phyloP scores from a whole-genome alignment of 345 rosid genomes.

The Eucalyptus erythrocorys region DNA sequence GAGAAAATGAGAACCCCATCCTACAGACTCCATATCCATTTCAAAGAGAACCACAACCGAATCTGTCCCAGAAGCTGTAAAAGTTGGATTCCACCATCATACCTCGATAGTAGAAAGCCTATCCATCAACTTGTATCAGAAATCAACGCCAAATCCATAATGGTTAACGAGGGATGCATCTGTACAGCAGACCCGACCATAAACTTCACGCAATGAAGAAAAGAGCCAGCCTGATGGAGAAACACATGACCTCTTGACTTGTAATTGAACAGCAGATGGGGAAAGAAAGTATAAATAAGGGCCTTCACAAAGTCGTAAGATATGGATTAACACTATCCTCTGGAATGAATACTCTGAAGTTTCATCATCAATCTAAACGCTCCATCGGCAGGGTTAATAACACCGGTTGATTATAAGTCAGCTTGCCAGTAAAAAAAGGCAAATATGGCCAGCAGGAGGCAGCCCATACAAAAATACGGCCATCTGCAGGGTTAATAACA shows the following conservation, averaged over 20 bases:
- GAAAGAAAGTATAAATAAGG: background rate
- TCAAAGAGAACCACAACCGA: background rate
- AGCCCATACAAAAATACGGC: background rate
- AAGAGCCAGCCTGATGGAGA: too few relatives aligned
- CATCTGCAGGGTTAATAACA: too few relatives aligned
- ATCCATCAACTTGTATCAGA: too few relatives aligned
- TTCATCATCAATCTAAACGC: slow-evolving; percentile 49
- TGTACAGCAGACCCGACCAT: too few relatives aligned
- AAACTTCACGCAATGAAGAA: too few relatives aligned
- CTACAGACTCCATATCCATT: background rate
- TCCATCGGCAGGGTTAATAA: slow-evolving; percentile 49
- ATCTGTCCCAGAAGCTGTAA: background rate
- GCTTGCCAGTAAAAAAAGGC: background rate
- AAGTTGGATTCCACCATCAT: background rate
- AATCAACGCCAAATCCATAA: too few relatives aligned
- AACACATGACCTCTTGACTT: background rate
- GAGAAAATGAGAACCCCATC: background rate
- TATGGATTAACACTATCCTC: background rate
- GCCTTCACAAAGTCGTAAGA: background rate
- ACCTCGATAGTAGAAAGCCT: background rate
- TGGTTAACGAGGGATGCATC: too few relatives aligned
- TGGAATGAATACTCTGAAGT: background rate
- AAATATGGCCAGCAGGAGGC: background rate
- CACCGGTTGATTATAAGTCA: background rate
- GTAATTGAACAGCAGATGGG: background rate